Evolutionary conservation across 192 early-diverging fungal species (phyloP), one percentile per base, ranked within the genome.

Genomic region (Backusella sp.): DNA sequence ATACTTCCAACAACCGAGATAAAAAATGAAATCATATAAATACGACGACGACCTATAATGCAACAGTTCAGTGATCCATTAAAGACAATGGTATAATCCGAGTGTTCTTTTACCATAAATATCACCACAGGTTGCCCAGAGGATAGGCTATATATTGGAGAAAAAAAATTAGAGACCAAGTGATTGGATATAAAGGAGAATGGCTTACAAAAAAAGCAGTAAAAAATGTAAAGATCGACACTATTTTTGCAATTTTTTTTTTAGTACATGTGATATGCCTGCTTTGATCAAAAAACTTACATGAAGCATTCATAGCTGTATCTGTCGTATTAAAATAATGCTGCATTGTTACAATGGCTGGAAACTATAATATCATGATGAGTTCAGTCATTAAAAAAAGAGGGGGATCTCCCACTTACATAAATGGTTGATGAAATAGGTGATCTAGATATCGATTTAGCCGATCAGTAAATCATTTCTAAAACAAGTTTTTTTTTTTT

Each of bases 61-160:
- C 5, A n/a, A 56, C 23, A 15, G 67, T 34, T 69, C 21, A 69
- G 32, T 41, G 17, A 26, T 42, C 5, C 32, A 32, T 32, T 32
- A 17, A 5, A 14, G 30, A 46, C 11, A 9, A 52, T 28, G 53
- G 3, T 49, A 17, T 14, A 12, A 30, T 21, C 30, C 0, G 14
- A 36, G 6, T 23, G 1, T n/a, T 32, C 32, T 32, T 66, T 26
- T 72, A 72, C 76, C 77, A 44, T 56, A 68, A 5, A 56, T 23
- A 49, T 78, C 77, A n/a, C 77, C 77, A 74, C 73, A 78, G 30
- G 72, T 73, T 28, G 77, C 77, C 77, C 77, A 78, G 37, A 78
- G 37, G 30, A 78, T 67, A 12, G 77, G 77, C 77, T 78, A 70
- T 8, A 68, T 37, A 17, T n/a, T 71, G 56, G 9, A 53, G 5